phyloP scores from a whole-genome alignment of 2,329 filamentous ascomycete species.

The Beauveria pseudobassiana region DNA sequence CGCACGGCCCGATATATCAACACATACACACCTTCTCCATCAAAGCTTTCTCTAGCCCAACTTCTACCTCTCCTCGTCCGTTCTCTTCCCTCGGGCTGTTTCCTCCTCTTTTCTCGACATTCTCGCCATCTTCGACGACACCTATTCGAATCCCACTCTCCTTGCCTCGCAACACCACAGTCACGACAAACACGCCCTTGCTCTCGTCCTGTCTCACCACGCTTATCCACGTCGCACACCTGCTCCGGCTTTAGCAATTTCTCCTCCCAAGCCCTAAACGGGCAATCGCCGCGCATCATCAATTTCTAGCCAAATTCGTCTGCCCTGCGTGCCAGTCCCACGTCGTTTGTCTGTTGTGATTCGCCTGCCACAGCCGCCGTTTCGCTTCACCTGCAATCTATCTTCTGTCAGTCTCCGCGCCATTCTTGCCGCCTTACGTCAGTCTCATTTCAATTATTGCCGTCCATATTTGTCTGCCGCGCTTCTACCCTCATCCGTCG shows the following conservation, averaged over 20 bases:
- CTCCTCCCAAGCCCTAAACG: neutral
- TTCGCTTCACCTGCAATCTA: conserved; percentile 4
- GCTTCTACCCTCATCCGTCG: neutral
- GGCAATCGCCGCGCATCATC: conserved; percentile 6
- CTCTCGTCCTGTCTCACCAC: conserved; percentile 1
- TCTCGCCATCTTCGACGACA: neutral
- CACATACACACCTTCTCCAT: neutral
- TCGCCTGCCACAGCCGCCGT: neutral
- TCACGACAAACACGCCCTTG: neutral
- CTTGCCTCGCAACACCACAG: neutral
- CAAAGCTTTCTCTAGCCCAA: neutral
- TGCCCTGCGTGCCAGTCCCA: conserved; percentile 5
- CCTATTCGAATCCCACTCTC: neutral
- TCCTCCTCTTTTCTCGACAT: neutral
- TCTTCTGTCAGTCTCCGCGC: neutral
- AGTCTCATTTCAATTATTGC: neutral
- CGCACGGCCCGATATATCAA: conserved; percentile 5
- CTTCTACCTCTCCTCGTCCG: neutral
- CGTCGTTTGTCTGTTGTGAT: conserved; percentile 5
- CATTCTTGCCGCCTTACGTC: neutral
- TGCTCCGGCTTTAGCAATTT: neutral
- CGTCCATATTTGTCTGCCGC: neutral
- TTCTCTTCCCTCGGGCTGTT: neutral
- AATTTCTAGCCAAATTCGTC: neutral
- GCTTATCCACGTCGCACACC: neutral